Base-by-base conservation (phyloP, 305 asterid species). In the Ajuga reptans region DNA sequence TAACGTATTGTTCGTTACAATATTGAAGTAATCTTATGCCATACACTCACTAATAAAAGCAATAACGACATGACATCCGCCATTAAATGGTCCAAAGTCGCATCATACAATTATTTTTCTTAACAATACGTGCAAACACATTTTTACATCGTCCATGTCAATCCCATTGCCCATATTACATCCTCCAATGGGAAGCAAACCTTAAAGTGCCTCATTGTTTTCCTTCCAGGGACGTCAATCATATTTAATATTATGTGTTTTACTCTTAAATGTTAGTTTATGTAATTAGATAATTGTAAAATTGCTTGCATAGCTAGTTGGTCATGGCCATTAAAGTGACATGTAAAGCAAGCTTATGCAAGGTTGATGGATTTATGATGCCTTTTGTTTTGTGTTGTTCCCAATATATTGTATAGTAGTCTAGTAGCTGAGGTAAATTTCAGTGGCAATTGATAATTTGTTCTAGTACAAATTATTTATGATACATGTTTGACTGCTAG, bases 231-330 rank as follows among this genome's bases (percentile, higher is more conserved):
- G 51, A 29, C 39, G 17, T 54, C 14, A 36, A 18, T 60, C 34
- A 41, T 36, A 8, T 68, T 24, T 50, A 8, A 39, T 18, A 47
- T 39, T 46, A 50, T 68, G 29, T 16, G 45, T 33, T 68, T 4
- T 17, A 18, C 54, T 52, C 27, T 42, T n/a, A 39, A 14, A 61
- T 55, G 41, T 71, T 45, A n/a, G 16, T 16, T 27, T 39, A 31
- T 31, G 36, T 24, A 5, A 21, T 54, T 18, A 27, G 71, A 72
- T 33, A 27, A 31, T 54, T 46, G 43, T 56, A 34, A 18, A 11
- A 39, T 68, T 55, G 68, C 47, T 52, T 54, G 39, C 50, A 17
- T 74, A 4, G 58, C 50, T 59, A 59, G 64, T 50, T 27, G 69
- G 31, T 62, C 66, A 49, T 56, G 2, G 55, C 50, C 12, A 24